Percentiles rank a stretch among this genome's conserved stretches.
phyloP scores from a whole-genome alignment of 2,329 filamentous ascomycete genomes.

The Penicillium palitans region DNA sequence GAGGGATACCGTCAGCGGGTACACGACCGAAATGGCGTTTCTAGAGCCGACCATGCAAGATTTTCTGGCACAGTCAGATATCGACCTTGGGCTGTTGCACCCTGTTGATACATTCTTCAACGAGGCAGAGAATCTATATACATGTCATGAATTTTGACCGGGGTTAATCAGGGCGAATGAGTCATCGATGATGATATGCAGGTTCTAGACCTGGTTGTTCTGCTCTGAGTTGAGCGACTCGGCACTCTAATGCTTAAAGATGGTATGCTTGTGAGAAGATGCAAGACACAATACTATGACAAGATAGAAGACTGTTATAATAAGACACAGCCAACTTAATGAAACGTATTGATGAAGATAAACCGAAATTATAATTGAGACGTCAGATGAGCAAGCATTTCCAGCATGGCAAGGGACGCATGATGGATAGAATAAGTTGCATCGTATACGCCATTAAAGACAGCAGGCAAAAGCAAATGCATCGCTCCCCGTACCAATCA shows the following conservation, averaged over 20 bases:
- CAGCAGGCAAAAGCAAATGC: neutral
- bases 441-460: neutral
- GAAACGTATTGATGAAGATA: neutral
- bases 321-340: neutral
- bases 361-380: neutral
- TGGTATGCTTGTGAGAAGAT: neutral
- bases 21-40: conserved; percentile 42
- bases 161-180: neutral
- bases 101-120: conserved; percentile 39
- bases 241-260: neutral
- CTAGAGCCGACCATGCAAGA: conserved; percentile 43
- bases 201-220: neutral
- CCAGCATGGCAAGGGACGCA: neutral
- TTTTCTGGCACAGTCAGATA: conserved; percentile 41
- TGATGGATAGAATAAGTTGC: neutral
- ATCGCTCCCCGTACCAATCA: neutral
- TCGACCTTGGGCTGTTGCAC: conserved; percentile 38
- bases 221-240: neutral
- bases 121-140: conserved; percentile 36
- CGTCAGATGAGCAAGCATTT: neutral
- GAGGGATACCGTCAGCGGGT: conserved; percentile 32
- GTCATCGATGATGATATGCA: neutral
- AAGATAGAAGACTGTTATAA: neutral
- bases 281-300: neutral
- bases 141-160: conserved; percentile 26